Percentiles rank a stretch among this genome's conserved stretches.
Conservation (phyloP, 371 early-diverging fungal genomes). For the Rhizopus delemar region DNA sequence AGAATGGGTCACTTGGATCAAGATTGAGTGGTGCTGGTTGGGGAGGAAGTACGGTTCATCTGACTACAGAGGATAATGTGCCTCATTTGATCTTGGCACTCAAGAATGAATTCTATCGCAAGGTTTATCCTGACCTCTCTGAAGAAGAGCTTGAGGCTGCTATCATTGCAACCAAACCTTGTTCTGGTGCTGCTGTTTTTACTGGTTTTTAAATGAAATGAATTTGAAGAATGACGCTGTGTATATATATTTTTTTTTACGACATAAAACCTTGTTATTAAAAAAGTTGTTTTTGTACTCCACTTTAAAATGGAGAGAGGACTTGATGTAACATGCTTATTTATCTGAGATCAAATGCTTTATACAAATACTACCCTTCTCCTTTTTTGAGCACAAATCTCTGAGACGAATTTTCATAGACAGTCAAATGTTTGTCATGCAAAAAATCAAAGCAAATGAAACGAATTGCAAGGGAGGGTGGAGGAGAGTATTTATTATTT, state of each 20-base stretch:
- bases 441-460: no score
- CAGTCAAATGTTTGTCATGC: no score
- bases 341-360: no score
- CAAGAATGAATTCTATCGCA: constrained; percentile 70
- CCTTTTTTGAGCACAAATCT: no score
- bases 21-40: constrained; percentile 95
- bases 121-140: constrained; percentile 58
- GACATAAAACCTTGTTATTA: neutral
- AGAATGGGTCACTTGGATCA: constrained; percentile 79
- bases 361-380: no score
- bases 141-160: constrained; percentile 54
- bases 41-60: constrained; percentile 92
- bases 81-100: constrained; percentile 63
- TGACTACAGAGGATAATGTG: constrained; percentile 71
- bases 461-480: no score
- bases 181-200: constrained; percentile 59
- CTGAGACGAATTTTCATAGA: no score
- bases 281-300: neutral
- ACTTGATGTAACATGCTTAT: no score
- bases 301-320: neutral
- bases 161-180: constrained; percentile 65
- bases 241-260: neutral
- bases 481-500: neutral
- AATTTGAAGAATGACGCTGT: neutral
- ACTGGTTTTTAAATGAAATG: constrained; percentile 31